Evolutionary conservation across 257 asterid genomes (phyloP).

Genomic region (Echites panduratus): DNA sequence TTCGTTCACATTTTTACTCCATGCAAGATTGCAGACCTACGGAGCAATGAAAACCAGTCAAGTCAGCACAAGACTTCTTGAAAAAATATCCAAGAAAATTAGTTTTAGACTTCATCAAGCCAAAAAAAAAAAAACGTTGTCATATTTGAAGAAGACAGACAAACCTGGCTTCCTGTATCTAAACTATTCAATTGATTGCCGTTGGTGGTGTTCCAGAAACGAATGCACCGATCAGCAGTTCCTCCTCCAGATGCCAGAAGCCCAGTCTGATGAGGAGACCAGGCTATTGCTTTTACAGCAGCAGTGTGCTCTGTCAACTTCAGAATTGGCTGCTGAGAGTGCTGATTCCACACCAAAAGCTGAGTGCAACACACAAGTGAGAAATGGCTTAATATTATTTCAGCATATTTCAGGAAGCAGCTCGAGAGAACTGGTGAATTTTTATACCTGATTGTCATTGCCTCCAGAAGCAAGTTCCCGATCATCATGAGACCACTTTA

Average conservation of each 20-base stretch:
- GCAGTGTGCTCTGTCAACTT: conserved; percentile 91
- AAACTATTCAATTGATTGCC: conserved; percentile 75
- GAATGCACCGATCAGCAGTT: conserved; percentile 96
- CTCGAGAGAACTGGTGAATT: background rate
- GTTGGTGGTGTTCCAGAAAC: conserved; percentile 88
- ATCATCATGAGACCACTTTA: conserved; percentile 97
- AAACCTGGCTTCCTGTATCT: conserved; percentile 96
- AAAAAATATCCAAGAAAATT: background rate
- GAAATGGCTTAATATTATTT: background rate
- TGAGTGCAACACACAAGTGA: conserved; percentile 19
- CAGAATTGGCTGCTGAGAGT: conserved; percentile 67
- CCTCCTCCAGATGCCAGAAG: conserved; percentile 97
- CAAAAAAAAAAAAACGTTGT: too few species aligned
- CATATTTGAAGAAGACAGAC: background rate
- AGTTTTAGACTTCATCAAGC: too few species aligned
- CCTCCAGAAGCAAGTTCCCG: conserved; percentile 98
- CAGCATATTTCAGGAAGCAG: background rate
- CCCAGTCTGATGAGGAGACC: conserved; percentile 97
- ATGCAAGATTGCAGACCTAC: conserved; percentile 88
- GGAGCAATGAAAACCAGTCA: background rate
- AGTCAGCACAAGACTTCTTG: background rate
- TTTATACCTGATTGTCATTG: conserved; percentile 80
- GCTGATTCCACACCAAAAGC: conserved; percentile 96
- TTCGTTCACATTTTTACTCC: conserved; percentile 97
- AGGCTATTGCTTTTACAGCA: conserved; percentile 91